phyloP scores from a whole-genome alignment of 306 rosid species.

The Vigna reflexopilosa region DNA sequence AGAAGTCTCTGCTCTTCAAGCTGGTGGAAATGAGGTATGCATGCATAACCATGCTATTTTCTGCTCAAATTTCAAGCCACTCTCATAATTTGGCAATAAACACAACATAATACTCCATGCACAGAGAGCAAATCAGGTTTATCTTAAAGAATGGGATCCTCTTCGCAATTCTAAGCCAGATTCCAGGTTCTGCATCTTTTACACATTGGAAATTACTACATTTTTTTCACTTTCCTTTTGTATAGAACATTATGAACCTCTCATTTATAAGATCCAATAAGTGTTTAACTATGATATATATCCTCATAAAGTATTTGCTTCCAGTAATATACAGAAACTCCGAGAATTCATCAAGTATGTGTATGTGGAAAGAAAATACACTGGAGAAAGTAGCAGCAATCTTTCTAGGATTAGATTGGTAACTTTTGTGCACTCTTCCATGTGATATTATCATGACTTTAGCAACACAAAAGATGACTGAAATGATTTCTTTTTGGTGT shows the following conservation, averaged over 20 bases:
- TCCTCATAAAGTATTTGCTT: constrained; percentile 28
- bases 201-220: too few species aligned
- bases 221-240: too few species aligned
- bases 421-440: constrained; percentile 36
- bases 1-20: constrained; percentile 83
- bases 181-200: constrained; percentile 45
- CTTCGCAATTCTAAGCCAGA: constrained; percentile 69
- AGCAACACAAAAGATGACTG: constrained; percentile 1
- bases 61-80: not conserved
- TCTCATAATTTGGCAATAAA: constrained; percentile 10
- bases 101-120: constrained; percentile 27
- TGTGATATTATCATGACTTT: not conserved
- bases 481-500: constrained; percentile 24
- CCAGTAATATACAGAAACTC: constrained; percentile 72
- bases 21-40: constrained; percentile 92
- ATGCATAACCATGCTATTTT: not conserved
- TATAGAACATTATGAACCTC: not conserved
- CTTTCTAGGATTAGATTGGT: constrained; percentile 72
- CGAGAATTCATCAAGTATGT: constrained; percentile 80
- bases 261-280: not conserved
- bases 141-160: constrained; percentile 80
- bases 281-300: not conserved
- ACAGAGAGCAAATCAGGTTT: constrained; percentile 81
- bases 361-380: constrained; percentile 70
- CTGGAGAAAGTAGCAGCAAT: constrained; percentile 63